Base-by-base conservation (phyloP, 805 yeast species). In the Priceomyces carsonii region DNA sequence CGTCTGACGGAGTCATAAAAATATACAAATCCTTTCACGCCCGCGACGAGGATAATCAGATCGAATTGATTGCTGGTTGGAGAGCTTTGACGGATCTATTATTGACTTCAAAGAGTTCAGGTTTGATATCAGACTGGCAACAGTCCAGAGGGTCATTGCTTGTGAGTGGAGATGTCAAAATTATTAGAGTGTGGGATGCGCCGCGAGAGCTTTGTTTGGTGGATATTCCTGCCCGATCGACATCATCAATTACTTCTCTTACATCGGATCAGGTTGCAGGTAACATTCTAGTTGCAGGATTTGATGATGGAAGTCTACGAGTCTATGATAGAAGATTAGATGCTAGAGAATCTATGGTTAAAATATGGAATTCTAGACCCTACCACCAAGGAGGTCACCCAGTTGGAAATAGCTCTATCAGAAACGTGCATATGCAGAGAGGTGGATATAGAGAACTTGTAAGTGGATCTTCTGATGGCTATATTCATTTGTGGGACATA, bases 221-320 rank as follows among this genome's bases (percentile, higher is more conserved):
- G 12, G 96, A 89, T 50, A 83, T 93, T 32, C 96, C 98, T 0
- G 95, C 95, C 0, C 73, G 96, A 38, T 86, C 96, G 0, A 80
- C 95, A 1, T 80, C 91, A 13, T 80, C 91, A n/a, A 83, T 93
- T 33, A 85, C 96, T 0, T 74, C 95, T 0, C 65, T 93, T 34
- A 90, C 98, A 0, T 88, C 97, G 0, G 99, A 93, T 55, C 97
- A 91, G 54, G 91, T 93, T 7, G 87, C 96, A 0, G 98, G 99
- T 12, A 82, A 91, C 49, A 72, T 88, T 1, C 79, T 93, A 48
- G 81, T 87, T 26, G 90, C 95, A 6, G 99, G 99, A 0, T 93
- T 91, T 59, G 88, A 82, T 18, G 98, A 93, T 57, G 95, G 95
- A 3, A 79, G 85, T 8, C 64, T 93, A 29, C 73, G 98, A 39